phyloP scores from a whole-genome alignment of 2,329 filamentous ascomycete genomes.

The Helicocarpus griseus region DNA sequence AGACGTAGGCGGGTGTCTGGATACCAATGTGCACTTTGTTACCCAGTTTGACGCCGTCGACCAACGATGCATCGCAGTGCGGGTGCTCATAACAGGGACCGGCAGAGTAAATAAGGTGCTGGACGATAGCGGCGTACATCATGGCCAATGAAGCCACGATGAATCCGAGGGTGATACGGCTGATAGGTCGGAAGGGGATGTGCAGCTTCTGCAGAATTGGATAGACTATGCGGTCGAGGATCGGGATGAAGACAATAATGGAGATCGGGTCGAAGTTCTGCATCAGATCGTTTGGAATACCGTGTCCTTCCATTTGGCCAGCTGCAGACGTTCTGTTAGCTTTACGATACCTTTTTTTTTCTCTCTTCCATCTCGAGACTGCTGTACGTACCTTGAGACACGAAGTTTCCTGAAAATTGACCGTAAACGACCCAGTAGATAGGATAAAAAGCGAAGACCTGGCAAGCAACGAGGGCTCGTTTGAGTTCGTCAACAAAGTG shows the following conservation, averaged over 20 bases:
- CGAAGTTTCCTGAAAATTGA: slow-evolving; percentile 58
- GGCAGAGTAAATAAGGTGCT: slow-evolving; percentile 45
- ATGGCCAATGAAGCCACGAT: slow-evolving; percentile 52
- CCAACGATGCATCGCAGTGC: slow-evolving; percentile 21
- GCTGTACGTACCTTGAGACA: slow-evolving; percentile 45
- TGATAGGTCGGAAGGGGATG: slow-evolving; percentile 64
- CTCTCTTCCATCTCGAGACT: slow-evolving; percentile 17
- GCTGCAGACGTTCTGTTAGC: slow-evolving; percentile 21
- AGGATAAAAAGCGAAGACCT: slow-evolving; percentile 62
- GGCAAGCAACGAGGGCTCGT: slow-evolving; percentile 56
- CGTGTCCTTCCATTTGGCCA: slow-evolving; percentile 52
- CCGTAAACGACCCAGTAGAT: slow-evolving; percentile 60
- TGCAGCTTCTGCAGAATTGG: slow-evolving; percentile 53
- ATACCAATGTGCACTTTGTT: slow-evolving; percentile 37
- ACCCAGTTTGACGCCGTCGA: slow-evolving; percentile 24
- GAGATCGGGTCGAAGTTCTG: slow-evolving; percentile 67
- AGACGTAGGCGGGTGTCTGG: slow-evolving; percentile 36
- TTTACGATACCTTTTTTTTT: background rate
- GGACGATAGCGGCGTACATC: slow-evolving; percentile 51
- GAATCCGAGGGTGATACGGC: slow-evolving; percentile 64
- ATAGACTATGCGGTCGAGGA: slow-evolving; percentile 61
- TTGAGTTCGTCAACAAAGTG: slow-evolving; percentile 64
- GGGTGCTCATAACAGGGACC: slow-evolving; percentile 43
- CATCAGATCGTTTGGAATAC: slow-evolving; percentile 68
- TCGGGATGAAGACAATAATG: slow-evolving; percentile 64